Evolutionary conservation across 2,329 filamentous ascomycete species (phyloP), one percentile per base, ranked within the genome.

Genomic region (Blastomyces gilchristii): DNA sequence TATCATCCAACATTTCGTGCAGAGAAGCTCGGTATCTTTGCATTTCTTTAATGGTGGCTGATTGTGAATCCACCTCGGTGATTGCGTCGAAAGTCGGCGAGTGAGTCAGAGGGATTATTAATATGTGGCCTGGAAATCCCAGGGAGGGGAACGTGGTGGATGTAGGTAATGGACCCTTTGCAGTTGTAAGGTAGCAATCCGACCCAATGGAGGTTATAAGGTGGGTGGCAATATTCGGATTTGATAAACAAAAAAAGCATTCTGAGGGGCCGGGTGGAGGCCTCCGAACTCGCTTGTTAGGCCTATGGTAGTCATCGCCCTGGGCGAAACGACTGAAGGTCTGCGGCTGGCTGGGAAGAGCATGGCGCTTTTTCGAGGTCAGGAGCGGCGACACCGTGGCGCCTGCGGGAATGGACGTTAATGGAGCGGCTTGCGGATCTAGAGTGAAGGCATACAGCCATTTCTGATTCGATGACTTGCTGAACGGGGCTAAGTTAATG

Each of bases 231-330:
- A 94, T 80, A 65, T 88, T 88, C 6, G 89, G 85, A 74, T 96
- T 97, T 6, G 90, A 92, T 12, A 99, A 82, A 73, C 94, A 99
- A 79, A 99, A 97, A 80, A 94, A 99, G 77, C 94, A 99, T 70
- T 88, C 83, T 61, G 87, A 87, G 1, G 90, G 91, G 0, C 87
- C 85, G 14, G 87, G 75, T 1, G 73, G 74, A 31, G 74, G 85
- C 6, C 74, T 77, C 31, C 79, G 81, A 70, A 73, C 76, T 63
- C 74, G 78, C 61, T 80, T 79, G 57, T 68, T 70, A 5, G 74
- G 71, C 22, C 73, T 73, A 69, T 63, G 76, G 70, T 68, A 70
- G 54, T 71, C 53, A 62, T 77, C 76, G 31, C 75, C 74, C 66
- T 63, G 66, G 16, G 75, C 71, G 61, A 77, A 78, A 25, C 76